Evolutionary conservation across 2,329 filamentous ascomycete species (phyloP), one percentile per base, ranked within the genome.

Genomic region (Fusarium odoratissimum): DNA sequence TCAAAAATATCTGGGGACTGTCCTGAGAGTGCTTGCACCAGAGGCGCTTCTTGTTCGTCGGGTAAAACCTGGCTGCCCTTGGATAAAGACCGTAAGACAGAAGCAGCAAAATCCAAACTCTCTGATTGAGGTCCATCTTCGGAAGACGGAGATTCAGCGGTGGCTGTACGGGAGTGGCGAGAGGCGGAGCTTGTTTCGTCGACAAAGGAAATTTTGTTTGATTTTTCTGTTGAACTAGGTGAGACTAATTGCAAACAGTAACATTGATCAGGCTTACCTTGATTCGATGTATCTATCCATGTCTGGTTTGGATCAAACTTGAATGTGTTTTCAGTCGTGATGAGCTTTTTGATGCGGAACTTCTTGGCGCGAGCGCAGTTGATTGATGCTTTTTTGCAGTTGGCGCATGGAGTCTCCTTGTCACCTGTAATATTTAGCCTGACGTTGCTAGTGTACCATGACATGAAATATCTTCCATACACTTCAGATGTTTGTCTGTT

Each of bases 191-290:
- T 48, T 48, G 28, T 48, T n/a, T 31, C 45, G 14, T 31, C 28
- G 5, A 48, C 19, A n/a, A 30, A 48, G 0, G 45, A 48, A 17
- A 48, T 48, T 2, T 13, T 0, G 2, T 48, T 48, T 48, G 45
- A 31, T 31, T 48, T 31, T 30, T n/a, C 28, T 48, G 4, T 17
- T 9, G 2, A n/a, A 5, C 13, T 48, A 0, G 2, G 19, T 46
- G 10, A 46, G 2, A 11, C 5, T 3, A 46, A 5, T 3, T 0
- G 0, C 13, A 11, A n/a, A 8, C 1, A 16, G 14, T 2, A 5
- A 11, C 0, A 3, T 5, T 11, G 0, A 8, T n/a, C 4, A 16
- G 14, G n/a, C 19, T 11, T 4, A 48, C 28, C 21, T 2, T 8
- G 19, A 12, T 31, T 48, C 1, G 21, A 31, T 3, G 28, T 48